Percentiles rank a stretch among this genome's conserved stretches.
These are phyloP conservation scores for Knufia petricola DNA, from an alignment of 2,329 filamentous ascomycete genomes.

Conservation along the genomic window DNA sequence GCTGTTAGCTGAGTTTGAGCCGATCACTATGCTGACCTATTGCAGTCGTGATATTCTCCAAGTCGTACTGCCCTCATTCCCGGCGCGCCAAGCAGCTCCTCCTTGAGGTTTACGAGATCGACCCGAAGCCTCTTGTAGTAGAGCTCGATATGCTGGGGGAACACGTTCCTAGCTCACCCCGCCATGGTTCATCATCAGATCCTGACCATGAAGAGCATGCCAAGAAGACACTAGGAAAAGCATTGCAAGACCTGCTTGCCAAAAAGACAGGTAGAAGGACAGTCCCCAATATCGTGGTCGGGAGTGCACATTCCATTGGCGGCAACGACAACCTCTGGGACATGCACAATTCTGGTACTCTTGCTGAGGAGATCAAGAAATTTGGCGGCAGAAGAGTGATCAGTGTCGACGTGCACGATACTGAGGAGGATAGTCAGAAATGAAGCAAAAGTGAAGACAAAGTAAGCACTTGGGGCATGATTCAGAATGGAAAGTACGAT, in stretches of 20 bases:
- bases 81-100: conserved; percentile 77
- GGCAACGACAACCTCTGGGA: conserved; percentile 77
- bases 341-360: conserved; percentile 55
- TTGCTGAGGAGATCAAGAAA: conserved; percentile 62
- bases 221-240: conserved; percentile 49
- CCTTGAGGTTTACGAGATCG: conserved; percentile 73
- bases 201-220: conserved; percentile 4
- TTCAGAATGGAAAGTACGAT: no score
- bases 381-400: conserved; percentile 60
- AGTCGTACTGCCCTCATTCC: conserved; percentile 82
- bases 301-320: conserved; percentile 70
- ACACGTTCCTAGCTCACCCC: conserved; percentile 11
- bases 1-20: not conserved
- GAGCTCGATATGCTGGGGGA: conserved; percentile 68
- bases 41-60: conserved; percentile 88
- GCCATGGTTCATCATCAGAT: not conserved
- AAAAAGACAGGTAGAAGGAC: conserved; percentile 71
- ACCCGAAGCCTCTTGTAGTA: conserved; percentile 73
- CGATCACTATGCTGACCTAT: conserved; percentile 13
- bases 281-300: conserved; percentile 85
- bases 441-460: not conserved
- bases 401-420: conserved; percentile 12
- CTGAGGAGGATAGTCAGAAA: not conserved
- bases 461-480: not conserved
- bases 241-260: conserved; percentile 62